phyloP scores from a whole-genome alignment of 805 yeast genomes.

The Candida ortonii region DNA sequence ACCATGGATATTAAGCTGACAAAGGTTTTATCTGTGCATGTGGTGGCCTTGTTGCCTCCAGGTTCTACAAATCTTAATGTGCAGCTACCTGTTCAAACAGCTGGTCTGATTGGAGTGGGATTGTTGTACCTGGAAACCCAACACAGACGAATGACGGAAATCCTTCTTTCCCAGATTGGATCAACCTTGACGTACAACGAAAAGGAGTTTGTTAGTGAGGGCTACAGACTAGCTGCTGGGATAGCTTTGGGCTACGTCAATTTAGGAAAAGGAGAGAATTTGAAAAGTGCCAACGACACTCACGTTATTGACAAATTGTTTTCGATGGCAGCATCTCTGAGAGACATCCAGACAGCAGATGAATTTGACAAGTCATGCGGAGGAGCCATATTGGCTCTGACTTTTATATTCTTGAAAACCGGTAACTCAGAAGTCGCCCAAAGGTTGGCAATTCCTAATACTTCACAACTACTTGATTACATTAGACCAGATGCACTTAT shows the following conservation, averaged over 20 bases:
- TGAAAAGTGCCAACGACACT: conserved; percentile 50
- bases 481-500: conserved; percentile 76
- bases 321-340: conserved; percentile 54
- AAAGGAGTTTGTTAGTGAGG: conserved; percentile 61
- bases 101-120: conserved; percentile 90
- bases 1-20: conserved; percentile 84
- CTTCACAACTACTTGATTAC: conserved; percentile 60
- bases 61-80: conserved; percentile 92
- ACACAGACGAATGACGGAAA: conserved; percentile 83
- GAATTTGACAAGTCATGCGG: conserved; percentile 61
- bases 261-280: conserved; percentile 67
- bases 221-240: conserved; percentile 85
- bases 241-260: conserved; percentile 82
- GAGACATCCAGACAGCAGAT: conserved; percentile 59
- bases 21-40: conserved; percentile 88
- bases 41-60: conserved; percentile 83
- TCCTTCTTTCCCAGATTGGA: conserved; percentile 66
- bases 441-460: conserved; percentile 58
- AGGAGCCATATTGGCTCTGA: conserved; percentile 76
- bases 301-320: conserved; percentile 60
- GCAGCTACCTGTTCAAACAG: conserved; percentile 77
- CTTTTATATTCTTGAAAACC: conserved; percentile 70
- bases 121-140: conserved; percentile 72
- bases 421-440: conserved; percentile 56
- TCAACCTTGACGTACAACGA: conserved; percentile 55